Evolutionary conservation across 305 asterid species (phyloP).

Genomic region (Petunia hybrid): DNA sequence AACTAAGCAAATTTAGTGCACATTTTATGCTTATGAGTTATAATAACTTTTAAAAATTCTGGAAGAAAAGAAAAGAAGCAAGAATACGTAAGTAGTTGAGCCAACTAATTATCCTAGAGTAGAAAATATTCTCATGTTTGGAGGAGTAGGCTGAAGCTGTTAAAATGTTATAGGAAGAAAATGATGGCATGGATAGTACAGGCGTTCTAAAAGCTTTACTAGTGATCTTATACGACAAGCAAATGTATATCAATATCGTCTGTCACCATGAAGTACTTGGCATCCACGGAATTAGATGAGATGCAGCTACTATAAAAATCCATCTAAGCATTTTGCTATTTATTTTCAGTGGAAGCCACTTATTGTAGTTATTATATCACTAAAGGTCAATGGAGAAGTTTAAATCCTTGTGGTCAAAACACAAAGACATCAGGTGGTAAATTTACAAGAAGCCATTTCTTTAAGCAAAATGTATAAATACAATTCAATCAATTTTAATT

Average conservation of each 20-base stretch:
- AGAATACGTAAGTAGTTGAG: neutral
- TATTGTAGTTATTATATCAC: too few relatives aligned
- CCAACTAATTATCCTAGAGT: constrained; percentile 10
- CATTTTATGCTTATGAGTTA: neutral
- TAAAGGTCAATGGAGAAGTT: too few relatives aligned
- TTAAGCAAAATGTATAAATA: too few relatives aligned
- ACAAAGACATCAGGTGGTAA: too few relatives aligned
- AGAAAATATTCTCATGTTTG: neutral
- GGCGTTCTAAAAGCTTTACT: neutral
- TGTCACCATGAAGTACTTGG: neutral
- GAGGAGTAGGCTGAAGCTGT: neutral
- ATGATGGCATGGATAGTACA: neutral
- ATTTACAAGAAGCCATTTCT: too few relatives aligned
- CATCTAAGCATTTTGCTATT: too few relatives aligned
- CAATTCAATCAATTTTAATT: too few relatives aligned
- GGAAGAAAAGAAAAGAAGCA: neutral
- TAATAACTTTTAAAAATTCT: neutral
- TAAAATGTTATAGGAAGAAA: neutral
- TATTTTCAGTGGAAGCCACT: too few relatives aligned
- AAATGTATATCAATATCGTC: neutral
- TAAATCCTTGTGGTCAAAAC: too few relatives aligned
- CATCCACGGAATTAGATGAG: too few relatives aligned
- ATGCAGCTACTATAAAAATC: too few relatives aligned
- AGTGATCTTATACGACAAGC: neutral
- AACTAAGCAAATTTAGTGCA: neutral